These are phyloP conservation scores for Kodamaea kakaduensis DNA, from an alignment of 805 yeast species.

Conservation along the genomic window DNA sequence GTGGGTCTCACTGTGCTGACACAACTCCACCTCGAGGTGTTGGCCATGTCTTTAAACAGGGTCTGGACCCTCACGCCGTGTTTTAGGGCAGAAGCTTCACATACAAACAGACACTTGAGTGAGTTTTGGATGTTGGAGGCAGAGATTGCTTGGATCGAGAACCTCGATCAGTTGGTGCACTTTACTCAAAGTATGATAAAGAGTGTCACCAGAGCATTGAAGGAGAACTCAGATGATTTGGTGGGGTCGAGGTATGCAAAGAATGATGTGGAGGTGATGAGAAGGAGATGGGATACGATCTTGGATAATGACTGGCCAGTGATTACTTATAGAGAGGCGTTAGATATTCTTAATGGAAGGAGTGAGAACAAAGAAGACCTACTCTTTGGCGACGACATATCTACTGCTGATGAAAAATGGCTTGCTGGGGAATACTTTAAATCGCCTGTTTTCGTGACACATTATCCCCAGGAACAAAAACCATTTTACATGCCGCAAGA, in stretches of 20 bases:
- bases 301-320: constrained; percentile 51
- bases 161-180: constrained; percentile 55
- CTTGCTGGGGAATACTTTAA: constrained; percentile 65
- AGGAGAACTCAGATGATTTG: constrained; percentile 27
- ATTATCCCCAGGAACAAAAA: constrained; percentile 74
- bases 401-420: constrained; percentile 90
- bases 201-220: constrained; percentile 26
- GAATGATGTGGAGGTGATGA: constrained; percentile 33
- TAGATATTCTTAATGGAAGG: constrained; percentile 39
- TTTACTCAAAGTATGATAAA: constrained; percentile 72
- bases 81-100: constrained; percentile 89
- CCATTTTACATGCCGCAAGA: constrained; percentile 86
- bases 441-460: constrained; percentile 83
- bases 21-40: constrained; percentile 83
- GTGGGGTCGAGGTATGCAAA: constrained; percentile 34
- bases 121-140: constrained; percentile 99
- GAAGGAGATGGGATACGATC: constrained; percentile 59
- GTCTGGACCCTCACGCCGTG: constrained; percentile 92
- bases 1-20: constrained; percentile 85
- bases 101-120: constrained; percentile 84
- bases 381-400: constrained; percentile 56
- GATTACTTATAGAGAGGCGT: constrained; percentile 74
- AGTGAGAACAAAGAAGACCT: too few relatives aligned
- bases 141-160: constrained; percentile 66
- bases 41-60: constrained; percentile 67